Evolutionary conservation across 495 filamentous ascomycete genomes (phyloP), one percentile per base, ranked within the genome.

Genomic region (Talaromyces trachyspermus): DNA sequence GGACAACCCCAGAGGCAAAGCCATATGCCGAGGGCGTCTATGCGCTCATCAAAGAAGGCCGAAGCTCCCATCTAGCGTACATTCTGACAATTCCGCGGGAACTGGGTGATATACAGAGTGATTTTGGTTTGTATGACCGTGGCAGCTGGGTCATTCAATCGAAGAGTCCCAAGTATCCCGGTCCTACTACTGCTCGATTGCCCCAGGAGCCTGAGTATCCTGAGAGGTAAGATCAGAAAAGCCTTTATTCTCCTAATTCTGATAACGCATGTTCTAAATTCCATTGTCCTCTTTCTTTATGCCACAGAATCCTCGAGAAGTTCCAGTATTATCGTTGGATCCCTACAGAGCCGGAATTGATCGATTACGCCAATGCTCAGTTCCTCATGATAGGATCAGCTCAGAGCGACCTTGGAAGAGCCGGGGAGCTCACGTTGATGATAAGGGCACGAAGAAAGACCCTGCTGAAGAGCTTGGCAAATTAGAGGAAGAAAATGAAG

Each of bases 11-110:
- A 2, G 79, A 86, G 2, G 85, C 86, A 10, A 78, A 76, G 2
- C 85, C 86, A 1, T 76, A 89, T 24, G 89, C 80, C 0, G 88
- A 95, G 64, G 91, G 91, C 2, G 79, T 95, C 14, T 95, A 97
- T 57, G 85, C 84, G 1, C 80, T 96, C 43, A 88, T 83, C 0
- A 79, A 73, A 12, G 85, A 85, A 0, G 81, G 80, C 2, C 68
- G 79, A 2, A 73, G 81, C 30, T 85, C 84, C 5, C 88, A 94
- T 54, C 71, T 97, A 4, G 85, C 75, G 0, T 96, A 97, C 53
- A 72, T 90, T 26, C 56, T 95, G 49, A 95, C 88, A 0, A 72
- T 90, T n/a, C 91, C 90, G 0, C 60, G 69, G 4, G 63, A 86
- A 43, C 49, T 86, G 4, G 83, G 81, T 10, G 77, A 88, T 48